phyloP scores from a whole-genome alignment of 2,329 filamentous ascomycete genomes.

The Harringtonia lauricola region DNA sequence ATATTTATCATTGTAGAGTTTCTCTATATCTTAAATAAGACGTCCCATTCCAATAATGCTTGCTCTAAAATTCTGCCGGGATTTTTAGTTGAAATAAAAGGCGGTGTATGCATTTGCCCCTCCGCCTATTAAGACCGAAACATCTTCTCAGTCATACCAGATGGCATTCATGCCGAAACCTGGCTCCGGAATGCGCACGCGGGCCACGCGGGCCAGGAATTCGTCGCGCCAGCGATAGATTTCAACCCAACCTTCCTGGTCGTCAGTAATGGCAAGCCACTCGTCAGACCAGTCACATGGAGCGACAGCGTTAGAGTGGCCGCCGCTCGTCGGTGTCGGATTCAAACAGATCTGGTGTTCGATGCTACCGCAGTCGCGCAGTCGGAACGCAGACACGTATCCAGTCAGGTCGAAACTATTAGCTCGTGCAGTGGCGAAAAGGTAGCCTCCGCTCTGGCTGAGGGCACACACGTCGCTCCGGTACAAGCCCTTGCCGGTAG shows the following conservation, averaged over 20 bases:
- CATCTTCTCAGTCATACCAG: constrained; percentile 63
- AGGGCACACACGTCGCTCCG: constrained; percentile 76
- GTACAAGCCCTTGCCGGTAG: constrained; percentile 48
- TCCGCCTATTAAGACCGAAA: background rate
- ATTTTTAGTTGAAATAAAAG: background rate
- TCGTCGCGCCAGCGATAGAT: constrained; percentile 82
- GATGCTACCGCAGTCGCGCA: constrained; percentile 57
- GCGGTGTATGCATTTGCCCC: too few species aligned
- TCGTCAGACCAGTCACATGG: constrained; percentile 78
- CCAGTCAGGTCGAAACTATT: constrained; percentile 68
- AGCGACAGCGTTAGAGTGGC: constrained; percentile 79
- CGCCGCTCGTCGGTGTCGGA: constrained; percentile 77
- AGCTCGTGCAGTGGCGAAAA: constrained; percentile 76
- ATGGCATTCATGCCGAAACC: constrained; percentile 96
- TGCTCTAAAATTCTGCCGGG: constrained; percentile 1
- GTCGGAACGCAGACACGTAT: constrained; percentile 71
- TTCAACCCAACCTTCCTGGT: constrained; percentile 78
- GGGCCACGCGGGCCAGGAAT: constrained; percentile 65
- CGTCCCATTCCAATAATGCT: too few species aligned
- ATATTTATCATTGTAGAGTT: too few species aligned
- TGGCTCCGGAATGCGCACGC: constrained; percentile 69
- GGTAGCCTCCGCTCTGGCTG: constrained; percentile 56
- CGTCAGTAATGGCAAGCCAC: constrained; percentile 82
- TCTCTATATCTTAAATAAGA: too few species aligned
- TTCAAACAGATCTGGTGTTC: constrained; percentile 71